Evolutionary conservation across 805 yeast genomes (phyloP), one percentile per base, ranked within the genome.

Genomic region (Saccharomycopsis sp.): DNA sequence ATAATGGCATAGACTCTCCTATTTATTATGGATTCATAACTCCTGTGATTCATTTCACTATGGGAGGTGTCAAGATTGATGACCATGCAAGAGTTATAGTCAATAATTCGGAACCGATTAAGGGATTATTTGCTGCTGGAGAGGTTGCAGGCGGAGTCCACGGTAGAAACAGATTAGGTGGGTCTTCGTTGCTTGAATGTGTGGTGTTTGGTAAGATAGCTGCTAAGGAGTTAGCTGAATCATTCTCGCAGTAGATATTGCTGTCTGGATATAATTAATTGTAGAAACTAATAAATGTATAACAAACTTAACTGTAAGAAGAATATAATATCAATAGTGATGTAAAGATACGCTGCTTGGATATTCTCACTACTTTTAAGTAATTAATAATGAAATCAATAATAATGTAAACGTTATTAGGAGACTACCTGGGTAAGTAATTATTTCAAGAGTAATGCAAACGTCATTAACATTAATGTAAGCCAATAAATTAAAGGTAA

Each of bases 141-240:
- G 89, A 85, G 67, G 79, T 82, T 20, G 79, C 85, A 53, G 89
- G 88, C 19, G 89, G 88, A 50, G 79, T 84, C 3, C 89, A 84
- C 66, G 89, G 89, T 9, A 77, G 73, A 15, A 82, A 82, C 64
- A 75, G 88, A 68, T 69, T 85, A 25, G 84, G 83, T 34, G 87
- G 87, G 0, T 77, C 83, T 12, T 76, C 83, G 52, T 70, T 83
- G 47, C 69, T 83, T 35, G 84, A 80, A 63, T 82, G 86, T 72
- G 86, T 81, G 5, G 86, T 83, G 0, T 83, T 78, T 67, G 86
- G 86, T 2, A 74, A 75, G 60, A 73, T 78, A 14, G 84, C 81
- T 19, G 84, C 82, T 1, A 60, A 69, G 29, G 62, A 66, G 14
- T 68, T 72, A 53, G 70, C 69, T 8, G 12, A 19, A 17, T 44